Conservation (phyloP, 805 yeast genomes). For the Metschnikowia continentalis region DNA sequence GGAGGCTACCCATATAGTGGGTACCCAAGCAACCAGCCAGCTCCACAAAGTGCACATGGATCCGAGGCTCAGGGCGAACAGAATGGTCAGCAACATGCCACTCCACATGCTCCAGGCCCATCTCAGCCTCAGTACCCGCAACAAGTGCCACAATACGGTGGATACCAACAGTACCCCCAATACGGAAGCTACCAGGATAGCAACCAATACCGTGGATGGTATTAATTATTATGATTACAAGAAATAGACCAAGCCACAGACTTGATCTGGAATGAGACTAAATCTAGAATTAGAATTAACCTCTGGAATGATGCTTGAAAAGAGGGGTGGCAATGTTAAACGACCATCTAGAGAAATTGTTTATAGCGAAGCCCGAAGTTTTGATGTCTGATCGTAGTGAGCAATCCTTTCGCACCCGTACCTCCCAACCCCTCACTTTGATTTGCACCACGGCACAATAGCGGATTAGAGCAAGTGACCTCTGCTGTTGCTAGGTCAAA, state of each 20-base stretch:
- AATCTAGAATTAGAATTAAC: neutral
- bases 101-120: slow-evolving; percentile 19
- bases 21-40: slow-evolving; percentile 18
- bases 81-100: slow-evolving; percentile 24
- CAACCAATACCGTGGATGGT: slow-evolving; percentile 44
- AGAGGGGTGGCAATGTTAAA: neutral
- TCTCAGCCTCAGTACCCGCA: slow-evolving; percentile 26
- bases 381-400: neutral
- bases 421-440: neutral
- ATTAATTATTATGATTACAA: slow-evolving; percentile 11
- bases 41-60: slow-evolving; percentile 15
- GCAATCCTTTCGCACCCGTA: neutral
- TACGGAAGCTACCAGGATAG: slow-evolving; percentile 43
- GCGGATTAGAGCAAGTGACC: neutral
- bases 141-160: slow-evolving; percentile 43
- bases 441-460: neutral
- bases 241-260: neutral
- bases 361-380: slow-evolving; percentile 2
- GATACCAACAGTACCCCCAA: slow-evolving; percentile 46
- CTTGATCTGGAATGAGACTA: slow-evolving; percentile 1
- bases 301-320: neutral
- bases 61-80: slow-evolving; percentile 18
- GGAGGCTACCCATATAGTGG: slow-evolving; percentile 22
- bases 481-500: too few species aligned
- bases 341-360: neutral